A percentile compares a stretch with the other conserved stretches of the same genome.
phyloP scores from a whole-genome alignment of 116 monocot species.

The Dioscorea cayenensis region DNA sequence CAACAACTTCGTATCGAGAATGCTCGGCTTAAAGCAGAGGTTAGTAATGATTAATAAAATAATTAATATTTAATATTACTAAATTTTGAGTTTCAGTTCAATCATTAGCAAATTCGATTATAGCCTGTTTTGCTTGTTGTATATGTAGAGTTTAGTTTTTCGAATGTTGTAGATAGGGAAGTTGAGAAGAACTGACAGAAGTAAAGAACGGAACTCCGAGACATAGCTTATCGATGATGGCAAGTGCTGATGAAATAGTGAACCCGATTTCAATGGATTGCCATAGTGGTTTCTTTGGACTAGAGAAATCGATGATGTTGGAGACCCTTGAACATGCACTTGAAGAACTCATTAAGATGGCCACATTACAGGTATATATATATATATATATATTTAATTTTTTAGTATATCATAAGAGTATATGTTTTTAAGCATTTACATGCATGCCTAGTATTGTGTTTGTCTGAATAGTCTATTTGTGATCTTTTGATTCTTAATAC shows the following conservation, averaged over 20 bases:
- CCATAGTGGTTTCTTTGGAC: constrained; percentile 15
- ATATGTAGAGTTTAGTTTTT: background rate
- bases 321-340: constrained; percentile 26
- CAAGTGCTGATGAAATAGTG: constrained; percentile 10
- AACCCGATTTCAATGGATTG: constrained; percentile 12
- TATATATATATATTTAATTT: no score
- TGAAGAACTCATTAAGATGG: constrained; percentile 51
- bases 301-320: constrained; percentile 41
- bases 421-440: no score
- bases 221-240: constrained; percentile 21
- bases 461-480: no score
- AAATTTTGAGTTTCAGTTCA: background rate
- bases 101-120: background rate
- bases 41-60: background rate
- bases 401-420: no score
- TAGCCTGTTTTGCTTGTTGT: background rate
- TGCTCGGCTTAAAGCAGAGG: constrained; percentile 55
- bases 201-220: constrained; percentile 11
- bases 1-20: constrained; percentile 53
- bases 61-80: background rate
- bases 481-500: no score
- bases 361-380: constrained; percentile 10
- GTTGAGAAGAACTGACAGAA: constrained; percentile 19
- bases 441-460: no score
- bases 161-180: constrained; percentile 31